Conservation (phyloP, 2,329 filamentous ascomycete genomes). For the Pezicula neosporulosa region DNA sequence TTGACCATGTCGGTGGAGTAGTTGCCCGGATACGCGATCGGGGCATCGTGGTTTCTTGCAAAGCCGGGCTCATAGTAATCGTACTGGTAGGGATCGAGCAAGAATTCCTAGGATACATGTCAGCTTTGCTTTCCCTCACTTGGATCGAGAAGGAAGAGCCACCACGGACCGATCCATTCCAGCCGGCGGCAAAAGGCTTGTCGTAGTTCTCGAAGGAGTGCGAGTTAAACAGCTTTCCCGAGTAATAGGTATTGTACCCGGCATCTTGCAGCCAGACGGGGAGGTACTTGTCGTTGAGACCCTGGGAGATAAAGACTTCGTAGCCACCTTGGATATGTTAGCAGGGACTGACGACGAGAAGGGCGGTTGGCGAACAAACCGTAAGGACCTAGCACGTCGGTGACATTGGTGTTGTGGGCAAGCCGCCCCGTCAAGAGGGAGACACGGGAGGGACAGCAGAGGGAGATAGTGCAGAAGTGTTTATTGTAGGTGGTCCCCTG, state of each 20-base stretch:
- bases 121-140: too few relatives aligned
- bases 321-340: constrained; percentile 44
- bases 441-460: constrained; percentile 61
- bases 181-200: constrained; percentile 53
- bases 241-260: constrained; percentile 70
- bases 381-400: constrained; percentile 42
- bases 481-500: constrained; percentile 52
- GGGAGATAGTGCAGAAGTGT: constrained; percentile 58
- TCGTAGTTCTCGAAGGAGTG: constrained; percentile 60
- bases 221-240: constrained; percentile 66
- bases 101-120: too few relatives aligned
- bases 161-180: constrained; percentile 49
- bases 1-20: constrained; percentile 53
- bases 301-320: constrained; percentile 61
- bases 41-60: constrained; percentile 53
- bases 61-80: constrained; percentile 63
- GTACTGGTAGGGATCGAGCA: constrained; percentile 66
- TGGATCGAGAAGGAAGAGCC: too few relatives aligned
- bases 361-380: too few relatives aligned
- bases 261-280: constrained; percentile 68
- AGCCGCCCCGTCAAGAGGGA: constrained; percentile 58
- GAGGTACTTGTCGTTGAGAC: constrained; percentile 64
- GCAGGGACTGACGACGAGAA: too few relatives aligned
- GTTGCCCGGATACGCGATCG: constrained; percentile 48
- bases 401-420: constrained; percentile 63